These are phyloP conservation scores for Clonostachys rosea DNA, from an alignment of 2,329 filamentous ascomycete species.

Conservation along the genomic window DNA sequence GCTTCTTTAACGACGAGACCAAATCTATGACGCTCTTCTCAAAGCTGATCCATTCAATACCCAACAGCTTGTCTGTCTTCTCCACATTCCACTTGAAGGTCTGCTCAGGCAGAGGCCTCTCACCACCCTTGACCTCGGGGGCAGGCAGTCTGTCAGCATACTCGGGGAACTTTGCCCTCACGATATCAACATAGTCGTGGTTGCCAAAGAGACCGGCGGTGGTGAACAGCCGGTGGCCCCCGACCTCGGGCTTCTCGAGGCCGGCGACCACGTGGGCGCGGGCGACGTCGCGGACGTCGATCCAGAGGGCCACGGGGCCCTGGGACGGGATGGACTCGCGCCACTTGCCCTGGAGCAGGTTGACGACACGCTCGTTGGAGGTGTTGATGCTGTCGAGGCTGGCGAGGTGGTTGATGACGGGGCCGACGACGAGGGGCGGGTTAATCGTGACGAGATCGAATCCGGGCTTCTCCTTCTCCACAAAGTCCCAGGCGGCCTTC, in stretches of 20 bases:
- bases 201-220: constrained; percentile 42
- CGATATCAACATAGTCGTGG: constrained; percentile 33
- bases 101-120: constrained; percentile 26
- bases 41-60: constrained; percentile 56
- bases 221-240: constrained; percentile 46
- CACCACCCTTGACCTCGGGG: constrained; percentile 36
- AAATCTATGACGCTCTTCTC: constrained; percentile 61
- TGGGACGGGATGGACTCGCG: constrained; percentile 33
- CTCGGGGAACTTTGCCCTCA: constrained; percentile 44
- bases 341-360: constrained; percentile 45
- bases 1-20: constrained; percentile 56
- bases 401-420: constrained; percentile 29
- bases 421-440: constrained; percentile 39
- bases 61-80: constrained; percentile 53
- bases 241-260: constrained; percentile 35
- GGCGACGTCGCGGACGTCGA: constrained; percentile 54
- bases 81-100: constrained; percentile 54
- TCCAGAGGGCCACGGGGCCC: constrained; percentile 38
- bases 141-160: constrained; percentile 40
- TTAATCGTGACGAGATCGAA: constrained; percentile 40
- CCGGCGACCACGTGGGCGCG: constrained; percentile 46
- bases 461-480: constrained; percentile 13
- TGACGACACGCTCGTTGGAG: constrained; percentile 41
- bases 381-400: constrained; percentile 29
- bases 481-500: constrained; percentile 23